phyloP scores from a whole-genome alignment of 208 protist genomes.

The Acanthamoeba healyi region DNA sequence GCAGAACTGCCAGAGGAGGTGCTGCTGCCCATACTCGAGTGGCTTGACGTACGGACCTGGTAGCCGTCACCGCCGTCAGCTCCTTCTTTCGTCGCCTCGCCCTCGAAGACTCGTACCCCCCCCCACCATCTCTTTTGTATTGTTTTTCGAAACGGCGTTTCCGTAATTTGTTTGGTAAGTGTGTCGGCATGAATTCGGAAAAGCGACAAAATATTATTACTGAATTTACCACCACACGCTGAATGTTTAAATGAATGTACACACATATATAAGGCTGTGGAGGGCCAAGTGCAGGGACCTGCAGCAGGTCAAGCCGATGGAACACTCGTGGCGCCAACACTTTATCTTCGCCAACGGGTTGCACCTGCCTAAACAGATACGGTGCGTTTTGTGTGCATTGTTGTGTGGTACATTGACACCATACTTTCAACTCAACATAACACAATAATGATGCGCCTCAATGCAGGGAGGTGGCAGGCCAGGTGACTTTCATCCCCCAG shows the following conservation, averaged over 20 bases:
- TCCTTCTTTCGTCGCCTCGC: slow-evolving; percentile 3
- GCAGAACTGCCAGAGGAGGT: slow-evolving; percentile 33
- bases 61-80: neutral
- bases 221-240: too few relatives aligned
- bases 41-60: slow-evolving; percentile 12
- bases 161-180: too few relatives aligned
- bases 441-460: too few relatives aligned
- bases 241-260: neutral
- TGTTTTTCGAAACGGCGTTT: neutral
- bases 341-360: slow-evolving; percentile 1
- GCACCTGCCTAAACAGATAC: neutral
- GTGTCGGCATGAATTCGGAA: too few relatives aligned
- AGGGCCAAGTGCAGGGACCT: slow-evolving; percentile 31
- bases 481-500: neutral
- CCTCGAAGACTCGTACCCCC: slow-evolving; percentile 17
- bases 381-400: neutral
- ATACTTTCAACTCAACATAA: too few relatives aligned
- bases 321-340: slow-evolving; percentile 28
- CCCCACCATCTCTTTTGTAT: neutral
- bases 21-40: neutral
- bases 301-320: slow-evolving; percentile 7
- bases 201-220: too few relatives aligned
- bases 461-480: neutral
- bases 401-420: neutral
- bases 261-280: slow-evolving; percentile 14